A percentile compares a stretch with the other conserved stretches of the same genome.
These are phyloP conservation scores for Vigna angularis DNA, from an alignment of 306 rosid genomes.

Conservation along the genomic window DNA sequence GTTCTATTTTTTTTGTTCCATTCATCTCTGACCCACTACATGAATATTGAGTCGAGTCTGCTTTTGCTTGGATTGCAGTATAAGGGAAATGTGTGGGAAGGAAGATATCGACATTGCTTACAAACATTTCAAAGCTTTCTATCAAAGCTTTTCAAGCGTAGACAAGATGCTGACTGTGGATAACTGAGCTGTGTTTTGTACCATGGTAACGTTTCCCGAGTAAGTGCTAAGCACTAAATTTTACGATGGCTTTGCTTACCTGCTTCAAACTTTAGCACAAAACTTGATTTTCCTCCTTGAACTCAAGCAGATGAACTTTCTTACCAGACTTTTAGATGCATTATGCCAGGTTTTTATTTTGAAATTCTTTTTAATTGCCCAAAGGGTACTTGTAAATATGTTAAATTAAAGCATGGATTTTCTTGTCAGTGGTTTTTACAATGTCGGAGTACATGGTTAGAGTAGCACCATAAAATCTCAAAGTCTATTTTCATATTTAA, in stretches of 20 bases:
- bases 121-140: conserved; percentile 93
- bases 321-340: conserved; percentile 49
- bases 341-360: conserved; percentile 42
- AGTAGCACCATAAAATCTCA: neutral
- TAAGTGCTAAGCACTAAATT: conserved; percentile 40
- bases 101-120: conserved; percentile 89
- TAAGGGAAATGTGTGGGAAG: conserved; percentile 93
- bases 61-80: conserved; percentile 61
- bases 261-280: conserved; percentile 37
- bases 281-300: conserved; percentile 45
- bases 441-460: neutral
- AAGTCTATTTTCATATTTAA: conserved; percentile 10
- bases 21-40: conserved; percentile 7
- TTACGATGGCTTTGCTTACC: conserved; percentile 22
- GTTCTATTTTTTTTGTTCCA: conserved; percentile 37
- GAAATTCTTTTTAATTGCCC: conserved; percentile 45
- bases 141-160: conserved; percentile 73
- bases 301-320: conserved; percentile 46
- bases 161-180: conserved; percentile 79
- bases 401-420: conserved; percentile 14
- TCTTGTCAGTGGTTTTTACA: neutral
- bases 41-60: conserved; percentile 18
- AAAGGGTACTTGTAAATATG: conserved; percentile 32
- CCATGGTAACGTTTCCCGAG: conserved; percentile 22
- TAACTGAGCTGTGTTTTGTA: conserved; percentile 46